Conservation (phyloP, 208 protist genomes). For the Porcisia hertigi region DNA sequence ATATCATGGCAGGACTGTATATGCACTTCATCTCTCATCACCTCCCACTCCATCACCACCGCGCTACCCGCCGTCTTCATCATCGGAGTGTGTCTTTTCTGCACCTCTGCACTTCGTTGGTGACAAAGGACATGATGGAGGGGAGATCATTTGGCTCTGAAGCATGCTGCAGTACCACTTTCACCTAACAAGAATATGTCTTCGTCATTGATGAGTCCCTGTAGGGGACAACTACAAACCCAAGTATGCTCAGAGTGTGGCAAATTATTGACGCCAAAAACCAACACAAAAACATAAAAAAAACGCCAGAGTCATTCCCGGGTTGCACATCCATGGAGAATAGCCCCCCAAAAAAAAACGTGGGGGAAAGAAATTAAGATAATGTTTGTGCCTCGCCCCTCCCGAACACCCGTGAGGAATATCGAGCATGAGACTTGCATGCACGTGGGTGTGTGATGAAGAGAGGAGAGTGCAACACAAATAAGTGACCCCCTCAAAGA, state of each 20-base stretch:
- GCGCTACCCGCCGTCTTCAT: too few relatives aligned
- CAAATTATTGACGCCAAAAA: neutral
- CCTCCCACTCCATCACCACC: neutral
- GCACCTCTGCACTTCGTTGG: neutral
- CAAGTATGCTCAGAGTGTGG: neutral
- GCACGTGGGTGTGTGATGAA: neutral
- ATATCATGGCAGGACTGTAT: neutral
- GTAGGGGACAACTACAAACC: neutral
- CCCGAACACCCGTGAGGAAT: neutral
- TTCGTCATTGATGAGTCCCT: too few relatives aligned
- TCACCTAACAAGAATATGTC: neutral
- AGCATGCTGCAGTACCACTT: neutral
- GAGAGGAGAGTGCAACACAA: neutral
- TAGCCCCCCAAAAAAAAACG: too few relatives aligned
- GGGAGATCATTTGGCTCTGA: neutral
- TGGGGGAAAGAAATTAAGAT: neutral
- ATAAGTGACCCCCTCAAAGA: neutral
- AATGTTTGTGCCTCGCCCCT: too few relatives aligned
- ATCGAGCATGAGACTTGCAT: neutral
- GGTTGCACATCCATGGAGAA: too few relatives aligned
- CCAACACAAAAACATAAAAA: neutral
- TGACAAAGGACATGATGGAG: neutral
- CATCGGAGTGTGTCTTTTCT: too few relatives aligned
- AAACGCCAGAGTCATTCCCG: neutral
- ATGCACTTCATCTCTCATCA: neutral